These are phyloP conservation scores for Epichloe gansuensis DNA, from an alignment of 2,329 filamentous ascomycete species.

Conservation along the genomic window DNA sequence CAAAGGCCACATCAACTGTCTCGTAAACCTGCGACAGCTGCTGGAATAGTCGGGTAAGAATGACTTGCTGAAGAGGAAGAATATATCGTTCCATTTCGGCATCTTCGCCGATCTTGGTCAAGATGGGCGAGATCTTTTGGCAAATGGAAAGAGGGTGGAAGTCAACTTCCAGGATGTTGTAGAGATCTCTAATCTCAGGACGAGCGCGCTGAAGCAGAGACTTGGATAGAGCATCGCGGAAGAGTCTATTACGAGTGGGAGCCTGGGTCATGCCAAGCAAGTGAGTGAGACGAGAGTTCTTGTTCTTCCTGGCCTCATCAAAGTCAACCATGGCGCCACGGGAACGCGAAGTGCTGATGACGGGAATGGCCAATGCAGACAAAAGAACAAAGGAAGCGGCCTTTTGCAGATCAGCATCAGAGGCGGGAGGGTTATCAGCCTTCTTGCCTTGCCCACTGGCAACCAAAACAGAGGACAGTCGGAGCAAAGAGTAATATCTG, in stretches of 20 bases:
- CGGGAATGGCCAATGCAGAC: slow-evolving; percentile 91
- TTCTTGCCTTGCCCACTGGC: slow-evolving; percentile 80
- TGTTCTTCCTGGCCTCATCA: slow-evolving; percentile 95
- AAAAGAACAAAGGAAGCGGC: slow-evolving; percentile 91
- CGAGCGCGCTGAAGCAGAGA: slow-evolving; percentile 83
- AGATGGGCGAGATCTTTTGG: slow-evolving; percentile 95
- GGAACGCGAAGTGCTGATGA: slow-evolving; percentile 96
- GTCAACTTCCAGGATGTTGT: slow-evolving; percentile 97
- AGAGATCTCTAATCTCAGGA: slow-evolving; percentile 90
- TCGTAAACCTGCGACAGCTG: slow-evolving; percentile 98
- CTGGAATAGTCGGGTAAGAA: slow-evolving; percentile 95
- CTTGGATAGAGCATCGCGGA: slow-evolving; percentile 94
- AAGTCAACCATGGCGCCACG: slow-evolving; percentile 93
- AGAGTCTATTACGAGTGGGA: slow-evolving; percentile 78
- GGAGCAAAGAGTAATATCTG: slow-evolving; percentile 91
- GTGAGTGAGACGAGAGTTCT: slow-evolving; percentile 94
- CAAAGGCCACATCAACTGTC: slow-evolving; percentile 87
- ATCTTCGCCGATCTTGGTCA: slow-evolving; percentile 85
- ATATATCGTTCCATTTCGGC: slow-evolving; percentile 97
- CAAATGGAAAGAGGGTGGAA: slow-evolving; percentile 98
- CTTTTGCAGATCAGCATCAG: slow-evolving; percentile 83
- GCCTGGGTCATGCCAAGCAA: slow-evolving; percentile 85
- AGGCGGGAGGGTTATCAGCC: slow-evolving; percentile 83
- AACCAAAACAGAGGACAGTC: slow-evolving; percentile 74
- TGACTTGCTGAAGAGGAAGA: slow-evolving; percentile 90